Evolutionary conservation across 2,329 filamentous ascomycete genomes (phyloP), one percentile per base, ranked within the genome.

Genomic region (Hansfordia pulvinata): DNA sequence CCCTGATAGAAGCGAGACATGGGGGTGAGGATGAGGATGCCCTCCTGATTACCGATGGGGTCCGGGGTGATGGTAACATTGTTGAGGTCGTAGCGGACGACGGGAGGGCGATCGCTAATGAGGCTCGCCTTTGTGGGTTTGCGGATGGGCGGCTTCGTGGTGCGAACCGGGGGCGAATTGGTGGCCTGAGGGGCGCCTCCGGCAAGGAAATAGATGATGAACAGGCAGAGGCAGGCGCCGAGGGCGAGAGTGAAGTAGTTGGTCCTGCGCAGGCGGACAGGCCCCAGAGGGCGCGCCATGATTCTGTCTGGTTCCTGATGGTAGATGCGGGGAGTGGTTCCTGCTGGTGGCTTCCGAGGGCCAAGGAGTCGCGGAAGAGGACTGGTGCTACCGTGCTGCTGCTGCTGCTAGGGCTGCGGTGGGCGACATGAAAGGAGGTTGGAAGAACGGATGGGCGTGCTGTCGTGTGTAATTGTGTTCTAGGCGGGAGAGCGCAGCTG

Each of bases 11-110:
- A 98, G 35, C 82, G 74, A 17, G 84, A 80, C 56, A 98, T 76
- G 8, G 90, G 90, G 2, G 90, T 94, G 33, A 98, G 69, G 46
- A 98, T 81, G 29, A 98, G 74, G 32, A 98, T 67, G 27, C 77
- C 79, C 59, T 98, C 90, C 38, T 72, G 62, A 48, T 93, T 90
- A 35, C 64, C 69, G 26, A 84, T 60, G 2, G 90, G 83, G 37
- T 80, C 68, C 27, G 65, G 51, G 12, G 86, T 80, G 31, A 82
- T 82, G 22, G 86, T 94, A 40, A 96, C 71, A 55, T 88, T 86
- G 64, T 96, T 96, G 56, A 98, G 77, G 51, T 92, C 75, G 62
- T 94, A 96, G 51, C 83, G 85, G 19, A 82, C 72, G 24, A 98
- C 86, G 7, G 88, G 86, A 28, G 88, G 85, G 25, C 85, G 78